A percentile compares a stretch with the other conserved stretches of the same genome.
These are phyloP conservation scores for Eruca vesicaria DNA, from an alignment of 441 rosid genomes.

Conservation along the genomic window DNA sequence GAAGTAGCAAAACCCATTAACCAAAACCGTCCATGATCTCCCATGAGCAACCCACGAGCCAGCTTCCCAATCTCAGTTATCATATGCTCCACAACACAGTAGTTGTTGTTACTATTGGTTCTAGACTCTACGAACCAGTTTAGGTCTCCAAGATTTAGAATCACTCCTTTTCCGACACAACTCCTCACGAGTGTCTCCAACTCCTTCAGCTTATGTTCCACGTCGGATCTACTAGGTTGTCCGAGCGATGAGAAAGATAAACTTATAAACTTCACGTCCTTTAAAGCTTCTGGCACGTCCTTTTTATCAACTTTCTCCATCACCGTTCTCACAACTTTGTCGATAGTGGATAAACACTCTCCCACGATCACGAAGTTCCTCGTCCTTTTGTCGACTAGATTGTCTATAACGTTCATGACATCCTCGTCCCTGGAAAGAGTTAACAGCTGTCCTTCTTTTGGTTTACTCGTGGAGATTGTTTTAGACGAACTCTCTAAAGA, in stretches of 20 bases:
- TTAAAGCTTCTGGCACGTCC: slow-evolving; percentile 54
- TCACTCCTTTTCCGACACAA: slow-evolving; percentile 40
- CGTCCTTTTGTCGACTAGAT: slow-evolving; percentile 44
- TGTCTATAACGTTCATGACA: slow-evolving; percentile 52
- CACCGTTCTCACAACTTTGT: slow-evolving; percentile 44
- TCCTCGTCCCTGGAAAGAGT: slow-evolving; percentile 46
- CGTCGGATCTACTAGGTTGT: slow-evolving; percentile 47
- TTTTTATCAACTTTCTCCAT: slow-evolving; percentile 52
- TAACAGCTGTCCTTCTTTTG: slow-evolving; percentile 39
- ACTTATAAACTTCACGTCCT: slow-evolving; percentile 47
- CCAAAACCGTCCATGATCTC: slow-evolving; percentile 58
- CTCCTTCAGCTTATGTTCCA: slow-evolving; percentile 52
- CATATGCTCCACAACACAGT: slow-evolving; percentile 57
- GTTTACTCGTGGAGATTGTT: slow-evolving; percentile 41
- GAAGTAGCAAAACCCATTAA: slow-evolving; percentile 64
- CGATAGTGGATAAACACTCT: slow-evolving; percentile 49
- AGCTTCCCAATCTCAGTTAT: slow-evolving; percentile 57
- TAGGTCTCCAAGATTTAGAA: slow-evolving; percentile 61
- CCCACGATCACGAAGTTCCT: slow-evolving; percentile 57
- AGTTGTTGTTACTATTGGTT: slow-evolving; percentile 30
- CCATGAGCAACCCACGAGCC: slow-evolving; percentile 37
- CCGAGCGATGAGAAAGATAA: slow-evolving; percentile 50
- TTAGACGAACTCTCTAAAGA: slow-evolving; percentile 46
- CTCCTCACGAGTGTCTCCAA: slow-evolving; percentile 41
- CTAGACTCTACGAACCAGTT: slow-evolving; percentile 55